phyloP scores from a whole-genome alignment of 345 rosid species.

The Eutrema heterophyllum region DNA sequence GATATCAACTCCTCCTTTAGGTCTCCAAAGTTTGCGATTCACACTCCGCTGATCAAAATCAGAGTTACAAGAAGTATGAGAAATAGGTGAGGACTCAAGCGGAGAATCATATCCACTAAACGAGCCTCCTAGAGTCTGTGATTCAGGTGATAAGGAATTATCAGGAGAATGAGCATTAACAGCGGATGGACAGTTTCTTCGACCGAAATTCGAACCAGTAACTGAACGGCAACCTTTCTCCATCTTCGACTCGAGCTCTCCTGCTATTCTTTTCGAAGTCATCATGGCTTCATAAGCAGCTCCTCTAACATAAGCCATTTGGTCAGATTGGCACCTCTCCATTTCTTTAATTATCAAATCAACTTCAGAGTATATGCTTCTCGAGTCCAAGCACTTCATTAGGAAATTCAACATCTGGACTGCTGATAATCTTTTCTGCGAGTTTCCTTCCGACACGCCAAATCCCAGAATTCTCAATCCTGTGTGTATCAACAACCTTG shows the following conservation, averaged over 20 bases:
- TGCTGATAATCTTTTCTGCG: slow-evolving; percentile 77
- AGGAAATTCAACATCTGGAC: slow-evolving; percentile 88
- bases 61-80: slow-evolving; percentile 32
- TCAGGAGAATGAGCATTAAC: slow-evolving; percentile 40
- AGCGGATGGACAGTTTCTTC: slow-evolving; percentile 27
- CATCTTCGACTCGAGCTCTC: slow-evolving; percentile 49
- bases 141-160: slow-evolving; percentile 64
- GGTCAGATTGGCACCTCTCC: slow-evolving; percentile 83
- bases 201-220: slow-evolving; percentile 56
- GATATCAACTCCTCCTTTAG: slow-evolving; percentile 51
- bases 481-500: slow-evolving; percentile 70
- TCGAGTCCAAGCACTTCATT: slow-evolving; percentile 77
- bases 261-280: slow-evolving; percentile 61
- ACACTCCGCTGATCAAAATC: slow-evolving; percentile 55
- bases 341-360: slow-evolving; percentile 63
- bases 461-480: slow-evolving; percentile 56
- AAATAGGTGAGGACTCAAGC: slow-evolving; percentile 52
- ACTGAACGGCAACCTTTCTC: slow-evolving; percentile 58
- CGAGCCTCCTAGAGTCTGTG: slow-evolving; percentile 44
- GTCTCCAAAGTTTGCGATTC: slow-evolving; percentile 44
- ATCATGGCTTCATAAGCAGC: slow-evolving; percentile 90
- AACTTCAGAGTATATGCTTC: slow-evolving; percentile 74
- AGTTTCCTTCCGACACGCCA: slow-evolving; percentile 61
- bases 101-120: slow-evolving; percentile 43
- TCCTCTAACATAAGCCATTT: slow-evolving; percentile 82